Conservation (phyloP, 306 rosid genomes). For the Carpinus viminea region DNA sequence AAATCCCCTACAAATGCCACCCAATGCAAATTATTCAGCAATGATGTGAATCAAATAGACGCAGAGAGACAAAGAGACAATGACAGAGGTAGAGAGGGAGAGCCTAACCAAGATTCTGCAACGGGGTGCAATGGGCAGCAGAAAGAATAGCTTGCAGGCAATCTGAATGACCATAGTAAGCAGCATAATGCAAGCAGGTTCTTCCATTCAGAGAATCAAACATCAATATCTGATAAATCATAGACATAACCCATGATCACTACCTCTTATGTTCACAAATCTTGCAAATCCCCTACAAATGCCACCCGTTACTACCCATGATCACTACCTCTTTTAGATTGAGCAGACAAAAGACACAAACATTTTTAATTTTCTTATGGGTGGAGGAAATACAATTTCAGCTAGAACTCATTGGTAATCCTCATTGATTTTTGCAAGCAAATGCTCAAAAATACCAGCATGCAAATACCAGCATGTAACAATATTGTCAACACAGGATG, state of each 20-base stretch:
- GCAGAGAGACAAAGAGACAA: slow-evolving; percentile 4
- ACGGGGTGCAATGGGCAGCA: slow-evolving; percentile 70
- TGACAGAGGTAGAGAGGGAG: neutral
- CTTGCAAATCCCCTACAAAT: no score
- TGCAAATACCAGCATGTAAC: neutral
- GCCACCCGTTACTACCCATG: no score
- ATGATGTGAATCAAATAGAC: neutral
- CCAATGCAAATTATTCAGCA: slow-evolving; percentile 7
- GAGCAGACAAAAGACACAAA: neutral
- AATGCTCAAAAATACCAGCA: no score
- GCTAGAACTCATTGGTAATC: neutral
- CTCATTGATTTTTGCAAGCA: neutral
- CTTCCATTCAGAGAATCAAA: slow-evolving; percentile 74
- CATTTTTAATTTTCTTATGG: neutral
- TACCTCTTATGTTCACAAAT: neutral
- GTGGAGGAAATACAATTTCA: neutral
- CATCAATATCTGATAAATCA: slow-evolving; percentile 66
- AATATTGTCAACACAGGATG: neutral
- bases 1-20: slow-evolving; percentile 70
- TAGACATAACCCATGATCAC: slow-evolving; percentile 22
- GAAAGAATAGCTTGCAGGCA: slow-evolving; percentile 74
- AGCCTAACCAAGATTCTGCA: slow-evolving; percentile 71
- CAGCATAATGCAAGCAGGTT: slow-evolving; percentile 90
- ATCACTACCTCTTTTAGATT: no score
- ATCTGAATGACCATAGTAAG: slow-evolving; percentile 75